A percentile compares a stretch with the other conserved stretches of the same genome.
Evolutionary conservation across 1,284 basidiomycete genomes (phyloP).

Genomic region (Boletus austroedulis): DNA sequence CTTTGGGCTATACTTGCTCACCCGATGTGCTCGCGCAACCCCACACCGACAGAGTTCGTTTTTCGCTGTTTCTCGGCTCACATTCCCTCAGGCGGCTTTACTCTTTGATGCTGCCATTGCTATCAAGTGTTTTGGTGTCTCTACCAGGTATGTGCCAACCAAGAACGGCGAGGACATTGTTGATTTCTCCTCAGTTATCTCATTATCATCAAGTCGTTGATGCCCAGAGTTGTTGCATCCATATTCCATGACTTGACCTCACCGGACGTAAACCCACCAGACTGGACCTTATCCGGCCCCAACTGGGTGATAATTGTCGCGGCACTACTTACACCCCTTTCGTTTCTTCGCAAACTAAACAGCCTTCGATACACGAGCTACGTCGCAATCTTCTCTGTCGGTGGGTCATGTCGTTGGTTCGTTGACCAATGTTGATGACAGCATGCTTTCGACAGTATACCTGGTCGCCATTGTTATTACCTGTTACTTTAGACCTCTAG

Average conservation of each 20-base stretch:
- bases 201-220: constrained; percentile 91
- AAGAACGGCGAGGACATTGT: background rate
- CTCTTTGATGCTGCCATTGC: constrained; percentile 95
- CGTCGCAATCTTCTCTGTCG: constrained; percentile 81
- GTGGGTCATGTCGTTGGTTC: constrained; percentile 41
- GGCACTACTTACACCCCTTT: constrained; percentile 82
- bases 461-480: constrained; percentile 70
- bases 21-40: constrained; percentile 80
- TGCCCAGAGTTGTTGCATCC: constrained; percentile 90
- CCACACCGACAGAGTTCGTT: constrained; percentile 80
- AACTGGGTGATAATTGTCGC: constrained; percentile 86
- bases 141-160: constrained; percentile 64
- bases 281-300: constrained; percentile 72
- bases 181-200: constrained; percentile 60
- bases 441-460: constrained; percentile 50
- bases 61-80: constrained; percentile 81
- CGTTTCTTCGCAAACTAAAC: constrained; percentile 83
- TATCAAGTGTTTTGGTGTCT: constrained; percentile 96
- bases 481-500: constrained; percentile 70
- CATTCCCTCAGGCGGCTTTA: constrained; percentile 79
- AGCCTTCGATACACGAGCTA: constrained; percentile 83
- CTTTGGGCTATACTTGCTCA: constrained; percentile 89
- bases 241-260: constrained; percentile 77
- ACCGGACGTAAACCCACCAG: constrained; percentile 60
- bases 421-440: constrained; percentile 6